Conservation (phyloP, 176 grass and related monocot genomes). For the Ensete glaucum region DNA sequence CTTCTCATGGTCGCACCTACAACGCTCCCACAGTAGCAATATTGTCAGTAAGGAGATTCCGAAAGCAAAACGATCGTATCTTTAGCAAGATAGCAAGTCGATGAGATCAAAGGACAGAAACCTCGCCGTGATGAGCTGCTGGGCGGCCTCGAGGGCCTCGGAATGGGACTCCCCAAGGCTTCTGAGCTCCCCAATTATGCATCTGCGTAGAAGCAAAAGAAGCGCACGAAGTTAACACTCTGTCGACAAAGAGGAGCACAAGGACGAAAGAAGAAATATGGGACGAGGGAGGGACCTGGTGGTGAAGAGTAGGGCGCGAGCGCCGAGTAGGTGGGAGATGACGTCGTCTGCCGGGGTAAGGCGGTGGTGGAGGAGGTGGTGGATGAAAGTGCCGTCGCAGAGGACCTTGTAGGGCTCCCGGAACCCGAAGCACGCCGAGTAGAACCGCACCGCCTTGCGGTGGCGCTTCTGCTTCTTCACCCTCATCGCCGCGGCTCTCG, state of each 20-base stretch:
- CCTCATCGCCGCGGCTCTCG: constrained; percentile 33
- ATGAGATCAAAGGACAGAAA: not conserved
- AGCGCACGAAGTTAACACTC: not conserved
- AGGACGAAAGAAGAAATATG: not conserved
- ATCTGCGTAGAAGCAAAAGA: constrained; percentile 21
- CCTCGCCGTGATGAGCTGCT: constrained; percentile 51
- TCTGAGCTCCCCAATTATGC: constrained; percentile 48
- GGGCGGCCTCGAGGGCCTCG: constrained; percentile 32
- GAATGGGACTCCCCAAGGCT: constrained; percentile 51
- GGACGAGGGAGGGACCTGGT: constrained; percentile 30
- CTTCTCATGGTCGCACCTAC: constrained; percentile 76
- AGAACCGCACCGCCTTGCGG: constrained; percentile 78
- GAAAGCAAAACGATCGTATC: not conserved
- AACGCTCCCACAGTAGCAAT: constrained; percentile 12
- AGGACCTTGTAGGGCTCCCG: constrained; percentile 74
- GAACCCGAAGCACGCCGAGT: constrained; percentile 78
- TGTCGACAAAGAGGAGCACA: not conserved
- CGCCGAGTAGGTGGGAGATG: constrained; percentile 47
- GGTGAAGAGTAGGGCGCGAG: constrained; percentile 54
- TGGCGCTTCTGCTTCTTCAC: constrained; percentile 79
- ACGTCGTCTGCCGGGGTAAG: constrained; percentile 49
- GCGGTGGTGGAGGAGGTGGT: constrained; percentile 51
- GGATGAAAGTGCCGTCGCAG: constrained; percentile 61
- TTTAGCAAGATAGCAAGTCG: not conserved
- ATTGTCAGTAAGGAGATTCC: not conserved